Conservation (phyloP, 805 yeast genomes). For the Zygosaccharomyces bisporus region DNA sequence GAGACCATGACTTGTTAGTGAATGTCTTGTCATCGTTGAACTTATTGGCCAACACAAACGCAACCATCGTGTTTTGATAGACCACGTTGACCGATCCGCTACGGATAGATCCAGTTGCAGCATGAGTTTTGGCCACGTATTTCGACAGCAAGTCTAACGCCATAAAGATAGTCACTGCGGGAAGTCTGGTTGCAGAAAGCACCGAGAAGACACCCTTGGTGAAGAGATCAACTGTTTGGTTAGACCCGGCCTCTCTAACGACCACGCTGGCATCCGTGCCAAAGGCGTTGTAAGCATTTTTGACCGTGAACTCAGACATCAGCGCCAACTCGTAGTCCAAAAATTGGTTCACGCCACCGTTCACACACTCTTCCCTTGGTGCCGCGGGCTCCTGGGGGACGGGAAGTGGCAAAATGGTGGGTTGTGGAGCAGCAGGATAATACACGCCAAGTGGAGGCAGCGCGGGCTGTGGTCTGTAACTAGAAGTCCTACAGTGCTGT, state of each 20-base stretch:
- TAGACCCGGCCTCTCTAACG: constrained; percentile 17
- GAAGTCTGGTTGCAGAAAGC: constrained; percentile 81
- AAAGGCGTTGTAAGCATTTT: constrained; percentile 67
- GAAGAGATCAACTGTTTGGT: constrained; percentile 39
- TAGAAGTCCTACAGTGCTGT: constrained; percentile 10
- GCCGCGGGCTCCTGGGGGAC: constrained; percentile 17
- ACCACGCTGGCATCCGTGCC: constrained; percentile 39
- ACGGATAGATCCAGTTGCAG: constrained; percentile 32
- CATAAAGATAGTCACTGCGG: constrained; percentile 73
- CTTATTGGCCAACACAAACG: constrained; percentile 84
- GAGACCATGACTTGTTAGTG: constrained; percentile 91
- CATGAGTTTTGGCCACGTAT: constrained; percentile 42
- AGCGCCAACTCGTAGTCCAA: constrained; percentile 73
- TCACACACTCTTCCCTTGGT: constrained; percentile 21
- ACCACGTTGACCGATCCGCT: constrained; percentile 38
- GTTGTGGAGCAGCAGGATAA: constrained; percentile 11
- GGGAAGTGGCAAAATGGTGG: constrained; percentile 14
- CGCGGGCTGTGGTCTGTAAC: constrained; percentile 9
- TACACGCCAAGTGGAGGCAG: constrained; percentile 14
- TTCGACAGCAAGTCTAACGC: constrained; percentile 77
- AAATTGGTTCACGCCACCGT: constrained; percentile 74
- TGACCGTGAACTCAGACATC: constrained; percentile 77
- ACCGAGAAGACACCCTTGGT: constrained; percentile 61
- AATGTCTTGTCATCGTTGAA: constrained; percentile 96
- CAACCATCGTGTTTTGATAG: constrained; percentile 56